Conservation (phyloP, 306 rosid genomes). For the Aeschynomene evenia region DNA sequence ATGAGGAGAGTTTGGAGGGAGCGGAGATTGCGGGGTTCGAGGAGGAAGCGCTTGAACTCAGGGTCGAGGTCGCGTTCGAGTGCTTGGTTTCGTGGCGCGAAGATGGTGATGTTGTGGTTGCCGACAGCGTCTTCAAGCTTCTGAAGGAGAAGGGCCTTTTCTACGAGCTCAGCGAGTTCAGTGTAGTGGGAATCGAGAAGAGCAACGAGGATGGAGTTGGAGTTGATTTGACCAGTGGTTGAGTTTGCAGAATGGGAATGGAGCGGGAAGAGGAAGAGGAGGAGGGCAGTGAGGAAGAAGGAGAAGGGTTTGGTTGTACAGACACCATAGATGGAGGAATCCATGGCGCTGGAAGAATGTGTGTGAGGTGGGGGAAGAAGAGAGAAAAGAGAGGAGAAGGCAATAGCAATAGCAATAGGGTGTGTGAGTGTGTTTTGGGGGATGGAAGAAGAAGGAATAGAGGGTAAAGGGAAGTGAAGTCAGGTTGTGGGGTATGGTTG, state of each 20-base stretch:
- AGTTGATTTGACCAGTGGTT: slow-evolving; percentile 52
- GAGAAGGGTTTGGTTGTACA: not conserved
- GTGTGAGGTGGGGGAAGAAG: not conserved
- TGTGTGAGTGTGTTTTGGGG: not conserved
- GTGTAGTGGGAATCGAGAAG: slow-evolving; percentile 95
- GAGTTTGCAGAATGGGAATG: slow-evolving; percentile 32
- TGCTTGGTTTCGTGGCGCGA: slow-evolving; percentile 83
- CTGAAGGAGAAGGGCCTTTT: slow-evolving; percentile 81
- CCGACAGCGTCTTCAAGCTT: slow-evolving; percentile 76
- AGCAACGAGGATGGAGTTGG: slow-evolving; percentile 90
- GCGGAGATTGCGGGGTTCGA: slow-evolving; percentile 69
- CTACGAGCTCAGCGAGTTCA: slow-evolving; percentile 87
- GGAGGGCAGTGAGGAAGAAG: slow-evolving; percentile 10
- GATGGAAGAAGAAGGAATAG: not conserved
- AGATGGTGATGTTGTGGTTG: slow-evolving; percentile 73
- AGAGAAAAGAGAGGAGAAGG: too few relatives aligned
- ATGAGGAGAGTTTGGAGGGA: slow-evolving; percentile 80
- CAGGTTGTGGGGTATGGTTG: slow-evolving; percentile 35
- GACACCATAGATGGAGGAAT: slow-evolving; percentile 57
- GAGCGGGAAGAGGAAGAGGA: slow-evolving; percentile 4
- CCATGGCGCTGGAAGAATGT: slow-evolving; percentile 50
- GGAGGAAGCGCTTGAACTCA: slow-evolving; percentile 81
- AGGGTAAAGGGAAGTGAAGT: slow-evolving; percentile 21
- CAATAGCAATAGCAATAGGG: not conserved
- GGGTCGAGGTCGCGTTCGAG: slow-evolving; percentile 80